A percentile compares a stretch with the other conserved stretches of the same genome.
These are phyloP conservation scores for Fomitopsis schrenkii DNA, from an alignment of 1,284 basidiomycete species.

Conservation along the genomic window DNA sequence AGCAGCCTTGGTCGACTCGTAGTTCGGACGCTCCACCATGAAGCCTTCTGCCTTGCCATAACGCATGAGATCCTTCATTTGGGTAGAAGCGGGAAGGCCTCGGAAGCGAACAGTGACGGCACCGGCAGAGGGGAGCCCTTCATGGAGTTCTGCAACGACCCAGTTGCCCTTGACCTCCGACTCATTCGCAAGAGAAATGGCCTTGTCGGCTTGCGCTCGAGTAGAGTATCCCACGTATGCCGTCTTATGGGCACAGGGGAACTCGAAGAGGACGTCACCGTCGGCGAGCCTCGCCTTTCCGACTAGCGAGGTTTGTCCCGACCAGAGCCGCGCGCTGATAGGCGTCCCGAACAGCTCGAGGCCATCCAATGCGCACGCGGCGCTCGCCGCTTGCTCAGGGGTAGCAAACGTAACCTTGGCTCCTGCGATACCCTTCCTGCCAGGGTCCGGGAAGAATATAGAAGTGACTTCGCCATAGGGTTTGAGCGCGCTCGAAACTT, in stretches of 20 bases:
- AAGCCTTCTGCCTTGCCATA: slow-evolving; percentile 45
- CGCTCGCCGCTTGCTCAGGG: slow-evolving; percentile 43
- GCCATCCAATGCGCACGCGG: slow-evolving; percentile 45
- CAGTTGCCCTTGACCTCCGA: slow-evolving; percentile 32
- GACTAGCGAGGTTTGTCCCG: slow-evolving; percentile 28
- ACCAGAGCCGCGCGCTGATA: slow-evolving; percentile 38
- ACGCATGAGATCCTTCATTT: slow-evolving; percentile 35
- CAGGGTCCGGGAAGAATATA: slow-evolving; percentile 28
- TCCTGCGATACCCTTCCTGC: slow-evolving; percentile 17
- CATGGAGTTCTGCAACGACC: slow-evolving; percentile 43
- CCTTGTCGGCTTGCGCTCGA: slow-evolving; percentile 40
- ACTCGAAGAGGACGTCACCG: slow-evolving; percentile 43
- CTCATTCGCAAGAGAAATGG: slow-evolving; percentile 36
- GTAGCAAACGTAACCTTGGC: slow-evolving; percentile 43
- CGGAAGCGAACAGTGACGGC: slow-evolving; percentile 52
- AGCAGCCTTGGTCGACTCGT: slow-evolving; percentile 36
- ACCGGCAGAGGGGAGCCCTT: slow-evolving; percentile 53
- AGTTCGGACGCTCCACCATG: slow-evolving; percentile 49
- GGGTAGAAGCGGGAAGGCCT: slow-evolving; percentile 44
- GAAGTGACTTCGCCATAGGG: slow-evolving; percentile 44
- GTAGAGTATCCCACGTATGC: slow-evolving; percentile 58
- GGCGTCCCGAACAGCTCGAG: slow-evolving; percentile 30
- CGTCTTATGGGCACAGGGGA: slow-evolving; percentile 39
- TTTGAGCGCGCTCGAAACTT: slow-evolving; percentile 16
- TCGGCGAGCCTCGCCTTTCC: slow-evolving; percentile 39